These are phyloP conservation scores for Backusella morwellensis DNA, from an alignment of 192 early-diverging fungal genomes.

Conservation along the genomic window DNA sequence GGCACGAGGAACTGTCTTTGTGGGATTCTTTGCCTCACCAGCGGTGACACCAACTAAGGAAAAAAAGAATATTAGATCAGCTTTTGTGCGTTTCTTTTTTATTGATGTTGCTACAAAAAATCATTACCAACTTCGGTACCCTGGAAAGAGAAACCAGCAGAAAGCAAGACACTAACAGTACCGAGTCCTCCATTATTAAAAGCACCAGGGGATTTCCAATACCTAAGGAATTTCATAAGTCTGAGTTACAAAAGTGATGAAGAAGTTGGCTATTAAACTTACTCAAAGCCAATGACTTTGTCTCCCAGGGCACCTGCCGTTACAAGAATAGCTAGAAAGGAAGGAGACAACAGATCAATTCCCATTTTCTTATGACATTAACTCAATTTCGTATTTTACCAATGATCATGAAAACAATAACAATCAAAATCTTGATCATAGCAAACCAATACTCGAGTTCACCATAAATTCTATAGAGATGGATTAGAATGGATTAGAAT, in stretches of 20 bases:
- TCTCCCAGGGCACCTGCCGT: slow-evolving; percentile 56
- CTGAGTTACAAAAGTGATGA: background rate
- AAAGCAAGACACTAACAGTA: slow-evolving; percentile 62
- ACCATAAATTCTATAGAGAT: slow-evolving; percentile 64
- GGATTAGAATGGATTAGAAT: background rate
- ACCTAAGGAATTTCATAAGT: slow-evolving; percentile 39
- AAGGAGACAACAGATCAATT: background rate
- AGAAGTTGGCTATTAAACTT: background rate
- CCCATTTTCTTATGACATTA: background rate
- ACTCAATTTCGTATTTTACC: background rate
- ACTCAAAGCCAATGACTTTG: slow-evolving; percentile 45
- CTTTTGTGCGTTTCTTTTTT: background rate
- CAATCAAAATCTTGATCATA: slow-evolving; percentile 72
- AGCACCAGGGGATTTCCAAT: slow-evolving; percentile 61
- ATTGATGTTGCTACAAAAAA: background rate
- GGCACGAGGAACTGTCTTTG: slow-evolving; percentile 65
- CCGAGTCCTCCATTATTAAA: slow-evolving; percentile 57
- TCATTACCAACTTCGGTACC: slow-evolving; percentile 72
- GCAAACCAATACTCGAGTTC: slow-evolving; percentile 85
- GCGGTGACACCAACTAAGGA: slow-evolving; percentile 76
- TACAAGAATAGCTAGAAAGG: slow-evolving; percentile 47
- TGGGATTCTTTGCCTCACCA: slow-evolving; percentile 87
- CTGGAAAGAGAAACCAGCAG: slow-evolving; percentile 80
- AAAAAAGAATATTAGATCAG: background rate
- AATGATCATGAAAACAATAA: slow-evolving; percentile 78